phyloP scores from a whole-genome alignment of 768 basidiomycete genomes.

The Dacryopinax spathularia region DNA sequence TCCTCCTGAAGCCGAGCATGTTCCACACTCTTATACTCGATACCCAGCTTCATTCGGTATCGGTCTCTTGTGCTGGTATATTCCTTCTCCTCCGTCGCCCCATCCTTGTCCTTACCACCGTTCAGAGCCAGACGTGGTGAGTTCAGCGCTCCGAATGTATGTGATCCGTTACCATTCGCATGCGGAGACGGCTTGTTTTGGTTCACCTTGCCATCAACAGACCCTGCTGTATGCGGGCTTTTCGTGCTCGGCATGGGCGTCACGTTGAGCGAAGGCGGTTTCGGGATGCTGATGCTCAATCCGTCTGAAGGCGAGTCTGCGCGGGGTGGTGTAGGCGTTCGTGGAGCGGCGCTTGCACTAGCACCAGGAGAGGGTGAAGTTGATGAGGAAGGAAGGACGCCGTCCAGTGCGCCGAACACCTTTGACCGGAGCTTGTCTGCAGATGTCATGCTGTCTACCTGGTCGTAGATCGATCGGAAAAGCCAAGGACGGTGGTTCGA shows the following conservation, averaged over 20 bases:
- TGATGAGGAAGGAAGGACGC: background rate
- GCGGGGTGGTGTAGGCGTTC: constrained; percentile 13
- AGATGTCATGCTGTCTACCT: constrained; percentile 30
- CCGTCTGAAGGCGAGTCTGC: constrained; percentile 20
- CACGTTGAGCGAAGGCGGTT: constrained; percentile 27
- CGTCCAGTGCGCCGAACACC: constrained; percentile 37
- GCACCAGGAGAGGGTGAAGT: constrained; percentile 12
- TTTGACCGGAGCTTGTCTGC: constrained; percentile 58
- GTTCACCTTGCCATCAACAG: background rate
- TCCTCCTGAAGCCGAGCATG: constrained; percentile 75
- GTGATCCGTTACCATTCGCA: background rate
- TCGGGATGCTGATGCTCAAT: constrained; percentile 63
- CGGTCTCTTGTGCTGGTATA: background rate
- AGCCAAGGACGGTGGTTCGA: too few relatives aligned
- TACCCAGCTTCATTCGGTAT: constrained; percentile 34
- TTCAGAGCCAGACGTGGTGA: background rate
- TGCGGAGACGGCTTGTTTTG: background rate
- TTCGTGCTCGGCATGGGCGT: constrained; percentile 33
- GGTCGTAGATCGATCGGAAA: background rate
- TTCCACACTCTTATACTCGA: constrained; percentile 68
- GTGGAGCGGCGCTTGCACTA: constrained; percentile 11
- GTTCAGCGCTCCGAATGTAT: background rate
- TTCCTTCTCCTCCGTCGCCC: background rate
- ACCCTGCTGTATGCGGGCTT: constrained; percentile 18
- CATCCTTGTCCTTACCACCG: background rate